Conservation (phyloP, 305 asterid species). For the Ilex paraguariensis region DNA sequence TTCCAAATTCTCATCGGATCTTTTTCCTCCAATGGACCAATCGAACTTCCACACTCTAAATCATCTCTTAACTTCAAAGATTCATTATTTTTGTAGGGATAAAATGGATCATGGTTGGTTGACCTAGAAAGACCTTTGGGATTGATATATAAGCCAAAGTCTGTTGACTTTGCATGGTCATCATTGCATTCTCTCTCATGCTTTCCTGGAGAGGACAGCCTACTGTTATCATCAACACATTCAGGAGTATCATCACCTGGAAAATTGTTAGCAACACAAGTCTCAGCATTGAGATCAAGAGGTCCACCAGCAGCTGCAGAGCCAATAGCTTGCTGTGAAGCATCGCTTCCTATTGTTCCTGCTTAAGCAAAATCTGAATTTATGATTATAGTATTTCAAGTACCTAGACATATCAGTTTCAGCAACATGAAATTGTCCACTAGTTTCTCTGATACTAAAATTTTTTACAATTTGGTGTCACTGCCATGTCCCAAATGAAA, state of each 20-base stretch:
- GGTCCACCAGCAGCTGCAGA: slow-evolving; percentile 23
- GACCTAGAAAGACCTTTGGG: slow-evolving; percentile 57
- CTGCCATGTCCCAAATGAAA: neutral
- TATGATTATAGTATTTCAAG: slow-evolving; percentile 7
- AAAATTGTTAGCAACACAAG: slow-evolving; percentile 21
- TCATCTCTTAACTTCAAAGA: slow-evolving; percentile 41
- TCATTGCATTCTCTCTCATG: slow-evolving; percentile 16
- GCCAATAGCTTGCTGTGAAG: slow-evolving; percentile 7
- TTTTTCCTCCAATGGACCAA: slow-evolving; percentile 47
- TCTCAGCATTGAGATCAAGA: slow-evolving; percentile 50
- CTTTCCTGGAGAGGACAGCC: slow-evolving; percentile 18
- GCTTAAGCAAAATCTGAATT: slow-evolving; percentile 34
- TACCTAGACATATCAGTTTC: neutral
- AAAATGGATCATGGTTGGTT: slow-evolving; percentile 28
- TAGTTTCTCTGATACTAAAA: neutral
- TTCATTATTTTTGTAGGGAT: slow-evolving; percentile 32
- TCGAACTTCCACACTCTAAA: slow-evolving; percentile 68
- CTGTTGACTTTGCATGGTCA: slow-evolving; percentile 23
- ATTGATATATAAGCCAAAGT: slow-evolving; percentile 56
- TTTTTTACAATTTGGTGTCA: neutral
- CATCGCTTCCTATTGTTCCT: slow-evolving; percentile 29
- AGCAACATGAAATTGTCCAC: neutral
- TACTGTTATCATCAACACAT: slow-evolving; percentile 25
- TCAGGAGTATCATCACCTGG: slow-evolving; percentile 19
- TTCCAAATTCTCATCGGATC: slow-evolving; percentile 75